A percentile compares a stretch with the other conserved stretches of the same genome.
Conservation (phyloP, 225 moss, liverwort and hornwort species). For the Takakia lepidozioides region DNA sequence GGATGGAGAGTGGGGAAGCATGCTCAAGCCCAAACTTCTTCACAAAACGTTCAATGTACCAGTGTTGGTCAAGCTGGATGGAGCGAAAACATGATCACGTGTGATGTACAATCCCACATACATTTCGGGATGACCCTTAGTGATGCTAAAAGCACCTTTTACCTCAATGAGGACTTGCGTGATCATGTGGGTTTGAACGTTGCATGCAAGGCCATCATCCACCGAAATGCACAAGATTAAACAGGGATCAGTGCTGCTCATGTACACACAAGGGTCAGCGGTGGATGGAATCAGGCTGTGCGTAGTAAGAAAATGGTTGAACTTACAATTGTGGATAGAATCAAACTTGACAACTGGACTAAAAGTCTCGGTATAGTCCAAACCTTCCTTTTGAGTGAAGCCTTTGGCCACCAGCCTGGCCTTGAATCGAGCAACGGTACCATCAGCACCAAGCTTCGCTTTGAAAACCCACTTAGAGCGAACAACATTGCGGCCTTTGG, state of each 20-base stretch:
- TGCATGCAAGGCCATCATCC: too few species aligned
- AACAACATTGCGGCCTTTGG: background rate
- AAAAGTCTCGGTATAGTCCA: slow-evolving; percentile 10
- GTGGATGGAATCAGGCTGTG: background rate
- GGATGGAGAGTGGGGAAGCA: background rate
- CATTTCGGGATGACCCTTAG: background rate
- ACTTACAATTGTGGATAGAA: background rate
- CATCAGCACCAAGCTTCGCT: background rate
- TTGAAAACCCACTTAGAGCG: too few species aligned
- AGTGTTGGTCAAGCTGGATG: background rate
- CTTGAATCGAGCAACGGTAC: background rate
- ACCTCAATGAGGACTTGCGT: too few species aligned
- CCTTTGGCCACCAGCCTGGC: too few species aligned
- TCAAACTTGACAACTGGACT: slow-evolving; percentile 1
- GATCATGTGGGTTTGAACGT: too few species aligned
- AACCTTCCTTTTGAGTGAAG: too few species aligned
- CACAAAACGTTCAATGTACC: background rate
- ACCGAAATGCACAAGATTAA: too few species aligned
- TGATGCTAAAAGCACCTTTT: background rate
- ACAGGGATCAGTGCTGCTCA: background rate
- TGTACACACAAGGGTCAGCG: slow-evolving; percentile 1
- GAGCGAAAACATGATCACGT: too few species aligned
- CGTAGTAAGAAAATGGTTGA: background rate
- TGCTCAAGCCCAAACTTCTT: background rate
- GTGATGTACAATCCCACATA: background rate